Conservation (phyloP, 371 early-diverging fungal genomes). For the Haplosporangium sp. region DNA sequence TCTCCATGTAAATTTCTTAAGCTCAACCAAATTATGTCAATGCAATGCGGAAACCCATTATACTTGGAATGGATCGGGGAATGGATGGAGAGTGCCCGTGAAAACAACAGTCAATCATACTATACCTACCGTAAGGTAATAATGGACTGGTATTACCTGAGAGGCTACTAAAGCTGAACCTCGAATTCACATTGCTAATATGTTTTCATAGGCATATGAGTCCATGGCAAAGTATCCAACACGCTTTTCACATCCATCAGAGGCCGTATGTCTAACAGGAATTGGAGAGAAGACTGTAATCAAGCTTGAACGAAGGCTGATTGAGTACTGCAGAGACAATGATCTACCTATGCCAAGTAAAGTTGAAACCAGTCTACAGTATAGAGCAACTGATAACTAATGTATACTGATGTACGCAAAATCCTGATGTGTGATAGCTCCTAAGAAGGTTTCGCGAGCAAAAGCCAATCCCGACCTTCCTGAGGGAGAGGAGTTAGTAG, state of each 20-base stretch:
- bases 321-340: slow-evolving; percentile 65
- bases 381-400: not conserved
- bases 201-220: slow-evolving; percentile 68
- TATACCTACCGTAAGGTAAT: slow-evolving; percentile 70
- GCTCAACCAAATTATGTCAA: not conserved
- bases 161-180: not conserved
- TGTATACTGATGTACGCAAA: not conserved
- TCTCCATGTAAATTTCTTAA: not conserved
- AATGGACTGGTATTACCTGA: not conserved
- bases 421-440: not conserved
- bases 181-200: not conserved
- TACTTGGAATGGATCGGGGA: slow-evolving; percentile 72
- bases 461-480: not conserved
- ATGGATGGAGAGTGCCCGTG: slow-evolving; percentile 65
- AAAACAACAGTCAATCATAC: slow-evolving; percentile 56
- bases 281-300: slow-evolving; percentile 73
- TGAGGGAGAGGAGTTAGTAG: slow-evolving; percentile 1
- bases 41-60: slow-evolving; percentile 71
- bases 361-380: not conserved
- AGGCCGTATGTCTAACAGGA: slow-evolving; percentile 67
- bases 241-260: slow-evolving; percentile 63
- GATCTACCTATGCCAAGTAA: slow-evolving; percentile 66
- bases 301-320: slow-evolving; percentile 69
- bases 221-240: slow-evolving; percentile 70
- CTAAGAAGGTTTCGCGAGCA: not conserved